Evolutionary conservation across 164 flowering plant genomes (phyloP), one percentile per base, ranked within the genome.

Genomic region (Platanus orientalis): DNA sequence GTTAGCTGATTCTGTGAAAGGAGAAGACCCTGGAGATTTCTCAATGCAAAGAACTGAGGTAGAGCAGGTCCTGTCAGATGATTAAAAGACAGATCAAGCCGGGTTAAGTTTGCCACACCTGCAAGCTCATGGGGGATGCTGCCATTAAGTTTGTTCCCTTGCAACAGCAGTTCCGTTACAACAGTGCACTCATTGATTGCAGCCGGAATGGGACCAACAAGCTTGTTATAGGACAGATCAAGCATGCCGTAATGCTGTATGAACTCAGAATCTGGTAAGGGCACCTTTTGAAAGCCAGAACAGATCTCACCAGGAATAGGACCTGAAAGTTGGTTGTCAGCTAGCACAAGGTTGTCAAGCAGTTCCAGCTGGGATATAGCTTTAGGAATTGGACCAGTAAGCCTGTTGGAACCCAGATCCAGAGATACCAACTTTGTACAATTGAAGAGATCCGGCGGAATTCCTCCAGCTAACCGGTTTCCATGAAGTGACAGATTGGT

Each of bases 191-290:
- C 62, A 52, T 68, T 61, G 20, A 85, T 81, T 40, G 84, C 39
- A 39, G 62, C 27, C 16, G 90, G 90, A 68, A 85, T 83, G 13
- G 75, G 71, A 36, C 90, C 88, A 19, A 51, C 70, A 60, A 85
- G 64, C 47, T 70, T 71, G 32, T 85, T 85, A 53, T 78, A 62
- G 20, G 90, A 85, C 25, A 83, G 74, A 71, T 85, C 88, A 54
- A 85, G 78, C 86, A 77, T 78, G 55, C 88, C 90, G 66, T 80
- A 83, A 63, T 85, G 90, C 74, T 85, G 90, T 12, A 60, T 56
- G 64, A 69, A 85, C 67, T 83, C 88, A 14, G 87, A 81, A 68
- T 85, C 90, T 7, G 90, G 81, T 36, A 80, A 60, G n/a, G 80
- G 74, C 26, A 66, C 71, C 67, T 79, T 64, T 58, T 81, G 86